phyloP scores from a whole-genome alignment of 2,329 filamentous ascomycete genomes.

The Xylariales sp. region DNA sequence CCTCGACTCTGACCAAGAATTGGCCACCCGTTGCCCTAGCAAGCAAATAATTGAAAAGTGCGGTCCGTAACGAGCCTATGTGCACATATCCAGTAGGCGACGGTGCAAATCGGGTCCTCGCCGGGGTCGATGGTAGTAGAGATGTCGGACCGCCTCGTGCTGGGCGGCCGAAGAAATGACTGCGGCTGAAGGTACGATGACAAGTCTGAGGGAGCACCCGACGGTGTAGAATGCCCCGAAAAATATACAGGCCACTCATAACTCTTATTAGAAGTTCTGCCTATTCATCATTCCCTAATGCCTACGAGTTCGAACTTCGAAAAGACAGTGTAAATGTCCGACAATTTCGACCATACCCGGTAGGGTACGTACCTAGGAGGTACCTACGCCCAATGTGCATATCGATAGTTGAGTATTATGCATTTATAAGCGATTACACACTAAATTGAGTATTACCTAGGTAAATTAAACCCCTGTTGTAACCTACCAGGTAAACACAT shows the following conservation, averaged over 20 bases:
- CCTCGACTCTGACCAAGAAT: conserved; percentile 91
- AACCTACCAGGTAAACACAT: too few species aligned
- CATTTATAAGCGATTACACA: not conserved
- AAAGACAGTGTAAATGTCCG: not conserved
- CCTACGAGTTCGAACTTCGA: not conserved
- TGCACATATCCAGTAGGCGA: conserved; percentile 96
- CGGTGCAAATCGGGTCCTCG: conserved; percentile 89
- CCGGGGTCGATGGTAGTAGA: conserved; percentile 65
- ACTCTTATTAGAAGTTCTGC: conserved; percentile 11
- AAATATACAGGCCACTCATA: conserved; percentile 45
- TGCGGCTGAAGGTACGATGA: conserved; percentile 42
- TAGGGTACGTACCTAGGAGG: too few species aligned
- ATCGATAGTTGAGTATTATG: conserved; percentile 26
- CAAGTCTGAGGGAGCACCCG: conserved; percentile 33
- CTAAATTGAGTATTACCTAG: too few species aligned
- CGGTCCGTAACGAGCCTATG: conserved; percentile 89
- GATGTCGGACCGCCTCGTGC: conserved; percentile 32
- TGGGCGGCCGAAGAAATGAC: conserved; percentile 46
- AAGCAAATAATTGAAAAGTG: conserved; percentile 94
- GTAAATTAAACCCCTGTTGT: too few species aligned
- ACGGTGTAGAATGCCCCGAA: conserved; percentile 40
- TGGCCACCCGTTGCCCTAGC: conserved; percentile 88
- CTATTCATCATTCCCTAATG: conserved; percentile 25
- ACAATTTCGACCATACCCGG: conserved; percentile 3
- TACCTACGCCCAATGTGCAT: conserved; percentile 14